These are phyloP conservation scores for Phlebiopsis flavidoalba DNA, from an alignment of 768 basidiomycete genomes.

Conservation along the genomic window DNA sequence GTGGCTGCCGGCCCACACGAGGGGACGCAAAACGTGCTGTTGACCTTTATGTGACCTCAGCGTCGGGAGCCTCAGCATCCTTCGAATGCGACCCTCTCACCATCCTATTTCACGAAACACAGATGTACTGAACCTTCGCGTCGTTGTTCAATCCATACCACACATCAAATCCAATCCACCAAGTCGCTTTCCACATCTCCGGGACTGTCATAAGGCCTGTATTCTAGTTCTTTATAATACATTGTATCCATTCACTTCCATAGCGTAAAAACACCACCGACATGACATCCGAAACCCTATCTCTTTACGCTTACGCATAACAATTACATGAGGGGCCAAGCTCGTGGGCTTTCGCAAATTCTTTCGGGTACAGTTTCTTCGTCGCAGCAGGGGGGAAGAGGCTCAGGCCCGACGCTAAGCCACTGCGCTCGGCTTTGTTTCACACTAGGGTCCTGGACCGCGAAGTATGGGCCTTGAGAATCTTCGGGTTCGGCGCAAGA, in stretches of 20 bases:
- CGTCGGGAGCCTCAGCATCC: neutral
- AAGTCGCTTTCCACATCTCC: neutral
- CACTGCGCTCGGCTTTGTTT: conserved; percentile 21
- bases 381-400: conserved; percentile 22
- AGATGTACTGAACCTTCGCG: neutral
- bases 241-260: neutral
- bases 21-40: conserved; percentile 21
- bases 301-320: neutral
- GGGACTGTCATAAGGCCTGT: neutral
- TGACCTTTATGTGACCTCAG: conserved; percentile 18
- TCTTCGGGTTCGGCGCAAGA: conserved; percentile 21
- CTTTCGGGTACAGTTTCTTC: conserved; percentile 20
- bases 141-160: neutral
- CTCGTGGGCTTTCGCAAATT: conserved; percentile 8
- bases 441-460: conserved; percentile 24
- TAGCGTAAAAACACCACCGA: neutral
- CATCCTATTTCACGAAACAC: neutral
- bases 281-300: neutral
- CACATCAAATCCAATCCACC: neutral
- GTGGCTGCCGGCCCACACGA: conserved; percentile 15
- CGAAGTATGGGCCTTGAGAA: conserved; percentile 21
- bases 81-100: no score
- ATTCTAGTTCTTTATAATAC: neutral
- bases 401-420: conserved; percentile 22
- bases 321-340: conserved; percentile 4